Conservation (phyloP, 2,329 filamentous ascomycete genomes). For the Venturia asperata region DNA sequence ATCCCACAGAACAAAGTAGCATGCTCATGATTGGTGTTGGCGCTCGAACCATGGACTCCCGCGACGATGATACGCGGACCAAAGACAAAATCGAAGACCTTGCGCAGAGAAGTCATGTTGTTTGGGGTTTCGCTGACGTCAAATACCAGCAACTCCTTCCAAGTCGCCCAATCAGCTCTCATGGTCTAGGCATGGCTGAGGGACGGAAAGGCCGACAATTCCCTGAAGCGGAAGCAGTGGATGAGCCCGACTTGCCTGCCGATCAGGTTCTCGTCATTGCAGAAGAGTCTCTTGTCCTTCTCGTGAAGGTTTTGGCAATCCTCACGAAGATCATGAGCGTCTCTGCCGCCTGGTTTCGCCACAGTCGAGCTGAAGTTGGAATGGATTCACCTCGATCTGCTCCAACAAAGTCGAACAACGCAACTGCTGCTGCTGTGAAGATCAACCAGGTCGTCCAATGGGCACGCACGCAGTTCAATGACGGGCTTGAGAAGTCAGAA, state of each 20-base stretch:
- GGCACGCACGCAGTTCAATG: constrained; percentile 91
- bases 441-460: constrained; percentile 95
- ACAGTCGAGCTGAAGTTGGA: constrained; percentile 59
- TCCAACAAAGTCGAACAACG: constrained; percentile 28
- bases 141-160: constrained; percentile 98
- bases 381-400: constrained; percentile 27
- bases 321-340: constrained; percentile 94
- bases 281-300: constrained; percentile 90
- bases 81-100: constrained; percentile 83
- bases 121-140: constrained; percentile 95
- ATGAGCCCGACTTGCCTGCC: constrained; percentile 71
- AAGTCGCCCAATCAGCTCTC: constrained; percentile 68
- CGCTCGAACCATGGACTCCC: constrained; percentile 49
- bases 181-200: constrained; percentile 53
- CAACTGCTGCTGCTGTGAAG: constrained; percentile 51
- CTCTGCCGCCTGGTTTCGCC: constrained; percentile 84
- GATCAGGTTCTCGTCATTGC: constrained; percentile 82
- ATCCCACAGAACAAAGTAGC: constrained; percentile 62
- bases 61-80: constrained; percentile 73
- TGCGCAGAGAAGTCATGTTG: constrained; percentile 87
- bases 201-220: not conserved
- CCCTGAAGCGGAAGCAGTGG: constrained; percentile 45
- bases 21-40: constrained; percentile 58
- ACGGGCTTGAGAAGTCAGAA: constrained; percentile 93
- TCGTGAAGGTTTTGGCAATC: constrained; percentile 86